Evolutionary conservation across 176 grass and related monocot genomes (phyloP).

Genomic region (Oryza longistaminata): DNA sequence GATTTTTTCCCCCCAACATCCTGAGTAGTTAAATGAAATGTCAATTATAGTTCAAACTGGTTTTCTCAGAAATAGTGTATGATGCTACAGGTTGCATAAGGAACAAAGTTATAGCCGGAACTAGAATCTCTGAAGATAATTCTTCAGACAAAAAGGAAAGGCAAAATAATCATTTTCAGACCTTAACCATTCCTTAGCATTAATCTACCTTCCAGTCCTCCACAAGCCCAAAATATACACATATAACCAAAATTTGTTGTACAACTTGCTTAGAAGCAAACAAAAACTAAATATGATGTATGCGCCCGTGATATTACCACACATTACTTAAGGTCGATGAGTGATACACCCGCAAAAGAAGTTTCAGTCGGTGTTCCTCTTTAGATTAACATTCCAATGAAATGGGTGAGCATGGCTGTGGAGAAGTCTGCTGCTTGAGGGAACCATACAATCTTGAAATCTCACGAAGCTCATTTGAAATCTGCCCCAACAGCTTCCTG

Average conservation of each 20-base stretch:
- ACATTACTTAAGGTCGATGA: conserved; percentile 25
- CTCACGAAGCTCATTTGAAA: conserved; percentile 45
- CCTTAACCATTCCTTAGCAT: neutral
- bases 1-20: neutral
- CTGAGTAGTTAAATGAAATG: neutral
- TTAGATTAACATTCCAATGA: conserved; percentile 12
- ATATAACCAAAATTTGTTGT: conserved; percentile 44
- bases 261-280: conserved; percentile 41
- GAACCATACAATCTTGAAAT: neutral
- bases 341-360: conserved; percentile 30
- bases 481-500: conserved; percentile 85
- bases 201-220: neutral
- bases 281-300: neutral
- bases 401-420: conserved; percentile 15
- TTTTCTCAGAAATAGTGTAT: neutral
- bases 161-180: neutral
- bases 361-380: conserved; percentile 27
- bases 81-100: neutral
- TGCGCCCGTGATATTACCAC: neutral
- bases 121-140: neutral
- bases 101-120: neutral
- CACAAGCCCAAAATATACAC: conserved; percentile 23
- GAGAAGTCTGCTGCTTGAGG: conserved; percentile 8
- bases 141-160: neutral
- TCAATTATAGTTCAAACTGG: neutral